Conservation (phyloP, 1,284 basidiomycete genomes). For the Ceratobasidium sp. region DNA sequence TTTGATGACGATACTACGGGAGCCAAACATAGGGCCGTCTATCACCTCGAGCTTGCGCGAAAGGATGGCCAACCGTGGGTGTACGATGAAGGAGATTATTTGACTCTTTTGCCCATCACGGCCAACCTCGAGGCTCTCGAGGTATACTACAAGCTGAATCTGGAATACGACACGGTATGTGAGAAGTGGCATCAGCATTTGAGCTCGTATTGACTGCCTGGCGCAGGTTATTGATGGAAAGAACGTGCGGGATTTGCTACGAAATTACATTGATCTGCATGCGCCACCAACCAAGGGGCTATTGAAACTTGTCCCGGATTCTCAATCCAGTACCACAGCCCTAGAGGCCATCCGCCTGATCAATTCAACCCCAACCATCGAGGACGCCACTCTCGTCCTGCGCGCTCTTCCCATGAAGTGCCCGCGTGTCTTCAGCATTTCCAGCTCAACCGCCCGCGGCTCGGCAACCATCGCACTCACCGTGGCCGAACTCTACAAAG, state of each 20-base stretch:
- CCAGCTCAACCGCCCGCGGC: slow-evolving; percentile 9
- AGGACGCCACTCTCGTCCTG: slow-evolving; percentile 8
- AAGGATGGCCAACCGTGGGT: slow-evolving; percentile 27
- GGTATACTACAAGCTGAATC: slow-evolving; percentile 15
- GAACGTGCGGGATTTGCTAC: slow-evolving; percentile 29
- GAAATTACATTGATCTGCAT: slow-evolving; percentile 30
- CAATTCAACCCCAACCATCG: slow-evolving; percentile 13
- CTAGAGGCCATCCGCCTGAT: slow-evolving; percentile 18
- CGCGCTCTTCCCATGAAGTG: slow-evolving; percentile 28
- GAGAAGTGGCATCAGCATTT: no score
- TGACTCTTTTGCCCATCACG: slow-evolving; percentile 14
- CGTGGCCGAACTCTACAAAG: slow-evolving; percentile 33
- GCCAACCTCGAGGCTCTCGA: slow-evolving; percentile 23
- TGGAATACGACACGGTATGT: slow-evolving; percentile 32
- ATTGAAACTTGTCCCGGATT: slow-evolving; percentile 16
- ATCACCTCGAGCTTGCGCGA: slow-evolving; percentile 27
- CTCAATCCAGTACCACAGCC: slow-evolving; percentile 8
- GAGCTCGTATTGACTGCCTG: not conserved
- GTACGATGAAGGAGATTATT: slow-evolving; percentile 27
- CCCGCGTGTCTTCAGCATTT: slow-evolving; percentile 28
- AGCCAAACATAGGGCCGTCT: slow-evolving; percentile 8
- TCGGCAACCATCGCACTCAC: slow-evolving; percentile 28
- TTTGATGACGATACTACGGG: slow-evolving; percentile 21
- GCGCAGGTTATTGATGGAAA: slow-evolving; percentile 27
- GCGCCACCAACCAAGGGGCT: slow-evolving; percentile 20